Evolutionary conservation across 1,284 basidiomycete genomes (phyloP).

Genomic region (Trichosporon sp.): DNA sequence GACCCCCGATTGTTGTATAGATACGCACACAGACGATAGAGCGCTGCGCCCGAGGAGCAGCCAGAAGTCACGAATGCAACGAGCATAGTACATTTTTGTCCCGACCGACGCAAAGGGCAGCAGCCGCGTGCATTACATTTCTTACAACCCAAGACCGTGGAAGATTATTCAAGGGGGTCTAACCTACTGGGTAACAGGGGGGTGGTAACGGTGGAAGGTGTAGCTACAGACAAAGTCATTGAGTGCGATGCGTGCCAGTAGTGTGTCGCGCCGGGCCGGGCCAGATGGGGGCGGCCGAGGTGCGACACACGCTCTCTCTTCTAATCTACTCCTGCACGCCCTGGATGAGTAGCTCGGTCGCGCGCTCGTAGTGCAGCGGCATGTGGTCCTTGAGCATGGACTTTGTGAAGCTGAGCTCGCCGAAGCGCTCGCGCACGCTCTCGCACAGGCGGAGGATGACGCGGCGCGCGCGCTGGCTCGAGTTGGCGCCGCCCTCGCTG

Average conservation of each 20-base stretch:
- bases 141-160: neutral
- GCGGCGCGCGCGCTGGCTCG: slow-evolving; percentile 45
- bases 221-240: neutral
- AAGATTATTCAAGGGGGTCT: neutral
- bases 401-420: slow-evolving; percentile 50
- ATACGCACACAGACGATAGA: neutral
- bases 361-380: slow-evolving; percentile 44
- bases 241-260: too few relatives aligned
- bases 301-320: too few relatives aligned
- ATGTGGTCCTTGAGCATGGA: slow-evolving; percentile 48
- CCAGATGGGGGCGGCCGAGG: too few relatives aligned
- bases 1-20: neutral
- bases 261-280: too few relatives aligned
- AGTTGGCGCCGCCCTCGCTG: neutral
- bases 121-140: neutral
- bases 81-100: neutral
- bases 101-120: neutral
- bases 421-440: slow-evolving; percentile 52
- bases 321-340: slow-evolving; percentile 17
- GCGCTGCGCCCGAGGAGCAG: neutral
- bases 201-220: neutral
- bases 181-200: neutral
- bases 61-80: neutral
- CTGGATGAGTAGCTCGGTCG: slow-evolving; percentile 42
- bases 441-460: slow-evolving; percentile 51